Evolutionary conservation across 352 stramenopile genomes (phyloP), one percentile per base, ranked within the genome.

Genomic region (Globisporangium viniferum): DNA sequence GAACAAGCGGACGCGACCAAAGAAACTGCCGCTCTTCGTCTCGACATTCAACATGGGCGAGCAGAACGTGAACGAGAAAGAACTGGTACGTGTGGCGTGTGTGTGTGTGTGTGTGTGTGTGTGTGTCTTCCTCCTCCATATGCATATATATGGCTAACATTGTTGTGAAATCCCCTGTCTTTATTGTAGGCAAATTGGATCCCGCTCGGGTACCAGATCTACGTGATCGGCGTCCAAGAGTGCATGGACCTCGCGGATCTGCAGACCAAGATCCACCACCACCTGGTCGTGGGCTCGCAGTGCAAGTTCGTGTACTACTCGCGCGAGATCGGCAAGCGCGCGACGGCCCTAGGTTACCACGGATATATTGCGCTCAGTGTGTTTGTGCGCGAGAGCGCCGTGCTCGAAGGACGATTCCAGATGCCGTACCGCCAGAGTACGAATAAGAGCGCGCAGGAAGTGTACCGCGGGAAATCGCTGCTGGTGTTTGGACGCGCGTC

Each of bases 21-120:
- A 77, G 70, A 85, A 83, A 29, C 76, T 92, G 48, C 62, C 74
- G 12, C 87, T 95, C 15, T 95, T 93, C 59, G 71, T 81, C 24
- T 93, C 88, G 22, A 94, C 88, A 27, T 95, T 95, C 70, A 95
- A 95, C 65, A 94, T 95, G 88, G 88, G 84, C 57, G 88, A 95
- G 62, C 81, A 89, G 51, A 80, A 90, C 58, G 76, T 90, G 14
- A 73, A 76, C 3, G 81, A 87, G 59, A 58, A 44, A 5, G 75
- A 93, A 36, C 68, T 93, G 64, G 74, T 88, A 79, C 35, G 57
- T 70, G 12, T 55, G 0, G 77, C 35, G 57, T 70, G 8, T 55
- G 0, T 9, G 27, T 12, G 51, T 57, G 57, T 51, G 59, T 57
- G 20, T 71, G 18, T 44, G 57, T 70, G 31, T 62, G 20, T 48